Percentiles rank a stretch among this genome's conserved stretches.
Evolutionary conservation across 2,329 filamentous ascomycete genomes (phyloP).

Genomic region (Pseudogymnoascus sp.): DNA sequence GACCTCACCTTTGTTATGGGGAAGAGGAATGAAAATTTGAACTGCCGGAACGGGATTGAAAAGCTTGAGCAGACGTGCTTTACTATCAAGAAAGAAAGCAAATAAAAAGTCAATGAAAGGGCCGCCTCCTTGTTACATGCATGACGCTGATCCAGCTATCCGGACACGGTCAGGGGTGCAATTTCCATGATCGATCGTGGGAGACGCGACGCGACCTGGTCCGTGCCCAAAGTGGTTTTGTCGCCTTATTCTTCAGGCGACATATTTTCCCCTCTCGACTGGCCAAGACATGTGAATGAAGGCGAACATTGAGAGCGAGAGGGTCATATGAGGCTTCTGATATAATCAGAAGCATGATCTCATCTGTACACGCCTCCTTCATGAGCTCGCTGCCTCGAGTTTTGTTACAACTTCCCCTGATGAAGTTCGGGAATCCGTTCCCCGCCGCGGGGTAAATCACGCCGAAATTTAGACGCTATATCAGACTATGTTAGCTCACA

Average conservation of each 20-base stretch:
- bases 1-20: background rate
- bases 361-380: background rate
- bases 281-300: background rate
- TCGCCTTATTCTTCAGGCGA: background rate
- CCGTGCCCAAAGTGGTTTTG: background rate
- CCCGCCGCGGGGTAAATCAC: background rate
- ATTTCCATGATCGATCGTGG: background rate
- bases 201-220: constrained; percentile 8
- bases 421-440: background rate
- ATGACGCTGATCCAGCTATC: background rate
- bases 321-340: background rate
- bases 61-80: background rate
- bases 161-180: background rate
- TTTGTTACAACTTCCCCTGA: background rate
- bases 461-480: background rate
- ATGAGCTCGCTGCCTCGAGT: background rate
- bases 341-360: background rate
- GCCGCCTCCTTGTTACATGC: background rate
- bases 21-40: background rate
- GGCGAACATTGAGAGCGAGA: background rate
- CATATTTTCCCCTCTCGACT: background rate
- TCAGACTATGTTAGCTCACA: background rate
- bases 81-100: background rate
- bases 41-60: background rate
- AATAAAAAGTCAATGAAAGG: background rate